Evolutionary conservation across 2,329 filamentous ascomycete genomes (phyloP), one percentile per base, ranked within the genome.

Genomic region (Albophoma yamanashiensis): DNA sequence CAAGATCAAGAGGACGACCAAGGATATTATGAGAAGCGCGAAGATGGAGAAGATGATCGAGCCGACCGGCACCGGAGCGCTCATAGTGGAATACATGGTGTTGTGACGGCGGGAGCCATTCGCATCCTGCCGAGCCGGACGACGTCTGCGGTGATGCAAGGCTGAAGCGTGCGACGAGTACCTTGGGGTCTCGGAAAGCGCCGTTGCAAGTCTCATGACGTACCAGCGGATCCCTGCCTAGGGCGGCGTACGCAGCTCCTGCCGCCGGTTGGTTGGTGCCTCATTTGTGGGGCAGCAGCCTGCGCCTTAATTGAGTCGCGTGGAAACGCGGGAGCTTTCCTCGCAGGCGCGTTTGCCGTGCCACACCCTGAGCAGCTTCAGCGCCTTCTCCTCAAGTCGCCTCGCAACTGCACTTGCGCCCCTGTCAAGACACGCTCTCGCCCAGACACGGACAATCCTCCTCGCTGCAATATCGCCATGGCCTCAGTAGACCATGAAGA

Each of bases 1-100:
- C 61, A 97, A 80, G 63, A 97, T 86, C 27, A 97, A 80, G 52
- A 99, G 82, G 62, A 94, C 91, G 62, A 89, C 78, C 63, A 88
- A 72, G 64, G 88, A 91, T 66, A 96, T 89, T 65, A 84, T 72
- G 65, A 92, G 75, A 45, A 96, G 81, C 62, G 91, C 84, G 67
- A 90, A 68, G 66, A 85, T 73, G 65, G 90, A 85, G 75, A 97
- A 95, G 69, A 93, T 79, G 70, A 87, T 85, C 59, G 92, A 96
- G 74, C 88, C 87, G 58, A 92, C 82, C 40, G 91, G 86, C 63
- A 85, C 86, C 65, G 81, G 76, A 60, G 78, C 77, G 67, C 74
- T 79, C 66, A 74, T 69, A 62, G 75, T 73, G 76, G 85, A 72
- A 75, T 75, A 79, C 76, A 75, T 86, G 75, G 73, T 79, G 73